Evolutionary conservation across 257 asterid species (phyloP), one percentile per base, ranked within the genome.

Genomic region (Lycium ferocissimum): DNA sequence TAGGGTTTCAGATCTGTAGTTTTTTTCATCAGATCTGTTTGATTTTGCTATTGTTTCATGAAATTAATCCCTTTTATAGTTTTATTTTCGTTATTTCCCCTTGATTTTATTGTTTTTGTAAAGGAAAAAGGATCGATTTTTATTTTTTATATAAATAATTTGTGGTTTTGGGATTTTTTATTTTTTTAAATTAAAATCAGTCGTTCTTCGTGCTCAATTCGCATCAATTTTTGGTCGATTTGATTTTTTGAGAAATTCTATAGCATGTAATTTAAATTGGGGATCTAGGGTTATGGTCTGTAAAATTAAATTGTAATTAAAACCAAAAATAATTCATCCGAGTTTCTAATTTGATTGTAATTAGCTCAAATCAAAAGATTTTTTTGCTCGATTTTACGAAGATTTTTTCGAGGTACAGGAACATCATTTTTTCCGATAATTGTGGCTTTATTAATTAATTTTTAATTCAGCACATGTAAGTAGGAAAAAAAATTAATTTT

Each of bases 1-100:
- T 88, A 88, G 89, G 90, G 86, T 86, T 88, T 86, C 69, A 40
- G 54, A 63, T 82, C 53, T 58, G 57, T 65, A 53, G 45, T 5
- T 7, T 84, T 70, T 79, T 57, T 37, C 57, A 66, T 15, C 70
- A 80, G 89, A 86, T 84, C 85, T 79, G 49, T 80, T 37, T 15
- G 79, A 83, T 86, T 47, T 40, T 43, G 62, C 35, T 5, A 0
- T 84, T 6, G 20, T n/a, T 83, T 35, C 43, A 38, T 83, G 54
- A 61, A 86, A 61, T 78, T 51, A 7, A 59, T 15, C 20, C 0
- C 13, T 65, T 80, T 59, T 78, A 18, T 33, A 53, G 12, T 14
- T 81, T 73, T 35, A 26, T 43, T 84, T 61, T 61, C 33, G 67
- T 62, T 79, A 58, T 37, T 84, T 33, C 2, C 65, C 43, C 2